Evolutionary conservation across 257 asterid genomes (phyloP), one percentile per base, ranked within the genome.

Genomic region (Euphrasia confusa): DNA sequence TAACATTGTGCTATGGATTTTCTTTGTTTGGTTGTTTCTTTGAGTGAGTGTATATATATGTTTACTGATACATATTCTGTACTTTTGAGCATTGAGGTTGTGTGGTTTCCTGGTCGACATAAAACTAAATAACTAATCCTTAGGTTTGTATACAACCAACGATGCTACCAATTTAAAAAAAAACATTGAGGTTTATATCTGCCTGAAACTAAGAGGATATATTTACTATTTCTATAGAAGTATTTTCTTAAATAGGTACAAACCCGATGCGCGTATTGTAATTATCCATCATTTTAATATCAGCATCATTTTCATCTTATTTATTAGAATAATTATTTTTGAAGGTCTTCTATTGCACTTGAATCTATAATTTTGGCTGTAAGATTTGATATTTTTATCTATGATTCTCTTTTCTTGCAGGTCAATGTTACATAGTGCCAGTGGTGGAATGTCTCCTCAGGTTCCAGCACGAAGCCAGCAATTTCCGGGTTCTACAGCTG

Each of bases 401-500:
- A 5, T 24, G 60, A 52, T 58, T 57, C 53, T 74, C 59, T 68
- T 64, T 35, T 63, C 39, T 74, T 76, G 42, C 81, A 93, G 99
- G 87, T 96, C 82, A 78, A 80, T 89, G 76, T 76, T 85, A 54
- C 96, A 87, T 67, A 94, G 95, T 76, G 6, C 81, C 48, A 80
- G 85, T 59, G 96, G 95, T 69, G 93, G 83, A 58, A 87, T 87
- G 85, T 85, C 97, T 26, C 86, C 99, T 4, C 99, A 89, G 71
- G 91, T 87, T 69, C 99, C 90, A 76, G 78, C 83, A 60, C 86
- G 94, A 57, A 82, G 79, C 83, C 99, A 89, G 71, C 99, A 89
- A 76, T 86, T 85, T 79, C 94, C 94, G 7, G 99, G 94, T 57
- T 79, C 99, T 79, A 58, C 94, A 32, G 84, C 89, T 13, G 99